A percentile compares a stretch with the other conserved stretches of the same genome.
phyloP scores from a whole-genome alignment of 371 early-diverging fungal genomes.

The Nosema muscidifuracis region DNA sequence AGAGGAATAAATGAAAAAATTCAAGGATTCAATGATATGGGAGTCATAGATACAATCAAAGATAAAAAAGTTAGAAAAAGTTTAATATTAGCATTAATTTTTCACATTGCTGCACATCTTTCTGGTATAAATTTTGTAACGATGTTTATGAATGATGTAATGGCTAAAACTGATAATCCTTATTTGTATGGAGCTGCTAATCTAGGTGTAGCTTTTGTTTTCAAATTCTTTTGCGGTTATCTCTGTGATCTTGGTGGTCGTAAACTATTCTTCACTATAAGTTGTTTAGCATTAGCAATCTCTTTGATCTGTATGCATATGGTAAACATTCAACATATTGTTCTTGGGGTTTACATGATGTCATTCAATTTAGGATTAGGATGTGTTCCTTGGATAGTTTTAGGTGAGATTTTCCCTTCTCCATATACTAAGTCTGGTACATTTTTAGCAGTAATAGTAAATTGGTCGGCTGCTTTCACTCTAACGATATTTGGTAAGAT shows the following conservation, averaged over 20 bases:
- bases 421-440: constrained; percentile 21
- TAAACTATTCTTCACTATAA: constrained; percentile 69
- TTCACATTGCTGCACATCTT: constrained; percentile 71
- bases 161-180: neutral
- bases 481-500: neutral
- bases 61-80: constrained; percentile 51
- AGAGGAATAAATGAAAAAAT: too few relatives aligned
- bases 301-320: constrained; percentile 67
- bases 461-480: constrained; percentile 32
- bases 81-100: constrained; percentile 54
- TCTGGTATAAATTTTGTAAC: constrained; percentile 78
- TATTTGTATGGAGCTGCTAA: constrained; percentile 4
- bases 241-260: constrained; percentile 75
- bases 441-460: constrained; percentile 15
- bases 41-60: too few relatives aligned
- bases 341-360: constrained; percentile 70
- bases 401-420: constrained; percentile 71
- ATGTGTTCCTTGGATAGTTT: constrained; percentile 67
- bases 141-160: constrained; percentile 66
- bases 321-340: constrained; percentile 66
- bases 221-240: constrained; percentile 64
- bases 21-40: too few relatives aligned
- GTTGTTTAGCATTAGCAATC: too few relatives aligned
- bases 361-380: constrained; percentile 74
- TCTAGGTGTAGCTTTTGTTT: constrained; percentile 59